Evolutionary conservation across 2,329 filamentous ascomycete species (phyloP), one percentile per base, ranked within the genome.

Genomic region (Botrytis byssoidea): DNA sequence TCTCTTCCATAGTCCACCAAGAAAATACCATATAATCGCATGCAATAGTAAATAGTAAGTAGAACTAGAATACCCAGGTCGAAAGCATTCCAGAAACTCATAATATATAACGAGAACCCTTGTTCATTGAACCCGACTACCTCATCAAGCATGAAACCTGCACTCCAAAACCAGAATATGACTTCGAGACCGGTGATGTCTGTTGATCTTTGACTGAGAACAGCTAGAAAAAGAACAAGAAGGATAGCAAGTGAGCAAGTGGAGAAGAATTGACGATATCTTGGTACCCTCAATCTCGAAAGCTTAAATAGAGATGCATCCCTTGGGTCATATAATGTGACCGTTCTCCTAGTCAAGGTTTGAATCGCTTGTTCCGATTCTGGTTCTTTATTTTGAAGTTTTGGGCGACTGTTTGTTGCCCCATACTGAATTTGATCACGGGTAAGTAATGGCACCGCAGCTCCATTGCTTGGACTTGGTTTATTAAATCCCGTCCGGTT

Each of bases 71-170:
- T 98, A 14, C 95, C 95, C 55, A 98, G 85, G 80, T 98, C 95
- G 82, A 98, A 97, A 55, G 95, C 90, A 82, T 98, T 98, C 95
- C 95, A 98, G 82, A 98, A 96, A 81, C 94, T 97, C 90, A 98
- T 95, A 79, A 98, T 93, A 83, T 98, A 98, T 44, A 98, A 88
- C 55, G 94, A 95, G 81, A 98, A 98, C 4, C 95, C 95, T 83
- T 98, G 94, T 82, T 98, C 95, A 77, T 95, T 97, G 85, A 98
- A 98, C 18, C 95, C 95, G 29, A 98, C 94, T 35, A 98, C 88
- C 83, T 98, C 95, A 79, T 98, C 95, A 46, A 98, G 89, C 94
- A 98, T 97, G 82, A 97, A 98, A 0, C 95, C 95, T 40, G 94
- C 93, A 80, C 94, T 97, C 95, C 95, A 98, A 82, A 98, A 93